Conservation (phyloP, 2,329 filamentous ascomycete genomes). For the Colletotrichum cordylinicola region DNA sequence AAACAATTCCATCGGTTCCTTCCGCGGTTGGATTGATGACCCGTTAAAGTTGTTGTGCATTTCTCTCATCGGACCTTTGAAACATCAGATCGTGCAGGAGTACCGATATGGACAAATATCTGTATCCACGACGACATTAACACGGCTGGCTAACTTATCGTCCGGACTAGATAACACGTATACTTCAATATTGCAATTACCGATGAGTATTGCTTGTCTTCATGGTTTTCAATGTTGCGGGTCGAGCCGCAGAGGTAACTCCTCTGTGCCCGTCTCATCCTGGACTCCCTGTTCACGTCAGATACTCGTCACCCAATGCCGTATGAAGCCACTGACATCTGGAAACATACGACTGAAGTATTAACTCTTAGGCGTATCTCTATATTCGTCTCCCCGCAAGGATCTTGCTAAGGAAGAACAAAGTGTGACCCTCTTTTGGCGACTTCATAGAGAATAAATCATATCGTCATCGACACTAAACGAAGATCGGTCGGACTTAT, state of each 20-base stretch:
- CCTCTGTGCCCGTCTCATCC: accelerated
- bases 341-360: neutral
- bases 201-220: neutral
- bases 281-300: neutral
- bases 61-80: neutral
- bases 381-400: neutral
- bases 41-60: neutral
- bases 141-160: accelerated
- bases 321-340: neutral
- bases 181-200: neutral
- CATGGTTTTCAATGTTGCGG: neutral
- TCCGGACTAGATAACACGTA: neutral
- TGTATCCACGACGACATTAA: neutral
- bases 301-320: accelerated
- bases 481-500: neutral
- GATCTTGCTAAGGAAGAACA: neutral
- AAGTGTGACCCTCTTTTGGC: too few relatives aligned
- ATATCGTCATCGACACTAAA: neutral
- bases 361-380: neutral
- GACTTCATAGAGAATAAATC: neutral
- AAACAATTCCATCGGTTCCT: neutral
- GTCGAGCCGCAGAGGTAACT: neutral
- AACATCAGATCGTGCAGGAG: neutral
- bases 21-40: neutral
- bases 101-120: neutral